A percentile compares a stretch with the other conserved stretches of the same genome.
Evolutionary conservation across 169 alveolate genomes (phyloP).

Genomic region (Plasmodium blacklocki): DNA sequence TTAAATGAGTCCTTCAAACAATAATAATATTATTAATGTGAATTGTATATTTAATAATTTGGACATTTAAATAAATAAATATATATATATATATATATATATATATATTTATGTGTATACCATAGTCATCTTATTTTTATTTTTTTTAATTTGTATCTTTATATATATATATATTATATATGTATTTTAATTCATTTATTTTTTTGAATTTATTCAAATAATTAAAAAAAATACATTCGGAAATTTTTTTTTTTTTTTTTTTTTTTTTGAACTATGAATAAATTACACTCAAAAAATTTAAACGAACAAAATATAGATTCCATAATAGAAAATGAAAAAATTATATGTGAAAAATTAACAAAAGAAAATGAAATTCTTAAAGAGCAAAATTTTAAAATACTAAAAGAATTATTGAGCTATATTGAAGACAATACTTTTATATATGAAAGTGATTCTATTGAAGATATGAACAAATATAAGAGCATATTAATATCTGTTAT

Average conservation of each 20-base stretch:
- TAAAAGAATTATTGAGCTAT: conserved; percentile 18
- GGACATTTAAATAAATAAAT: neutral
- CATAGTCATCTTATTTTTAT: neutral
- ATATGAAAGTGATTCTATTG: conserved; percentile 24
- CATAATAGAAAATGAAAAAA: conserved; percentile 32
- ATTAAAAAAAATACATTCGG: neutral
- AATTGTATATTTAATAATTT: too few relatives aligned
- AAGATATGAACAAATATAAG: conserved; percentile 35
- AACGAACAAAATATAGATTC: conserved; percentile 36
- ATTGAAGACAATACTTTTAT: conserved; percentile 27
- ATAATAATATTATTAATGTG: too few relatives aligned
- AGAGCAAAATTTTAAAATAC: conserved; percentile 49
- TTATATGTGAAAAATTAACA: conserved; percentile 13
- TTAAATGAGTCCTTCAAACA: too few relatives aligned
- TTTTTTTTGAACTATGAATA: conserved; percentile 11
- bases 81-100: neutral
- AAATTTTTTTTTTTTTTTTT: neutral
- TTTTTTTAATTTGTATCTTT: neutral
- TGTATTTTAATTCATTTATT: neutral
- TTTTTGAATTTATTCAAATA: neutral
- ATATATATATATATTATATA: conserved; percentile 1
- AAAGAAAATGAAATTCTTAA: conserved; percentile 47
- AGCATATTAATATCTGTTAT: conserved; percentile 14
- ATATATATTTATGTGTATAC: neutral
- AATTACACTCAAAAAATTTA: conserved; percentile 39